Evolutionary conservation across 2,329 filamentous ascomycete genomes (phyloP).

Genomic region (Fusarium zealandicum): DNA sequence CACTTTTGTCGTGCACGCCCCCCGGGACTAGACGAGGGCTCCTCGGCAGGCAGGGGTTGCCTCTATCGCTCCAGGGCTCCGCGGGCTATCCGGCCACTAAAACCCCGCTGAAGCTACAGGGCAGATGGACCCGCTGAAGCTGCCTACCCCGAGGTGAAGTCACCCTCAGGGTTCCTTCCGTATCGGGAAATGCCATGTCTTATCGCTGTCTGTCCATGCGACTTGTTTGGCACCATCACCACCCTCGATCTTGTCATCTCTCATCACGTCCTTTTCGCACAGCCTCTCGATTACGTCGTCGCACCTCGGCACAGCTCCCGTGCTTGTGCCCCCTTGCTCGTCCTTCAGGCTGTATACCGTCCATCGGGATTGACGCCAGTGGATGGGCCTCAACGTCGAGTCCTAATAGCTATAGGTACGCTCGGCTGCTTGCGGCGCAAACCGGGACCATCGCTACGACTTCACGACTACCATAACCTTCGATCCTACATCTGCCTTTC

Average conservation of each 20-base stretch:
- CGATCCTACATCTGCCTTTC: background rate
- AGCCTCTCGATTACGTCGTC: background rate
- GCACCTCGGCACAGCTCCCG: background rate
- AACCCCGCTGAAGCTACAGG: slow-evolving; percentile 26
- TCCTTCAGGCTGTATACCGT: slow-evolving; percentile 4
- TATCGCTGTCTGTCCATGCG: slow-evolving; percentile 14
- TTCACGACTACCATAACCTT: slow-evolving; percentile 11
- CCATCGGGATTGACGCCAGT: slow-evolving; percentile 8
- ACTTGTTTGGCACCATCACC: slow-evolving; percentile 19
- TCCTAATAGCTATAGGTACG: slow-evolving; percentile 17
- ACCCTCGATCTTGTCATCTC: slow-evolving; percentile 5
- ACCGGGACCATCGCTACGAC: slow-evolving; percentile 22
- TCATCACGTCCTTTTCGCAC: slow-evolving; percentile 1
- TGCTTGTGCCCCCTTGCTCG: slow-evolving; percentile 7
- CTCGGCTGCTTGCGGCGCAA: slow-evolving; percentile 32
- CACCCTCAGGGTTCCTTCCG: slow-evolving; percentile 31
- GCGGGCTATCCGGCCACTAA: slow-evolving; percentile 17
- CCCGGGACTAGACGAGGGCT: slow-evolving; percentile 2
- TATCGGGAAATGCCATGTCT: slow-evolving; percentile 34
- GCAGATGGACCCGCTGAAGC: slow-evolving; percentile 7
- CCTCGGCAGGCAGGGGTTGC: slow-evolving; percentile 1
- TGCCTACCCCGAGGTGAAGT: slow-evolving; percentile 12
- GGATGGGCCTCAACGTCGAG: slow-evolving; percentile 19
- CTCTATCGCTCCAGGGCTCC: slow-evolving; percentile 22
- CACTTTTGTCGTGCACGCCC: background rate